These are phyloP conservation scores for Physcomitrellopsis africana DNA, from an alignment of 225 moss, liverwort and hornwort species.

Conservation along the genomic window DNA sequence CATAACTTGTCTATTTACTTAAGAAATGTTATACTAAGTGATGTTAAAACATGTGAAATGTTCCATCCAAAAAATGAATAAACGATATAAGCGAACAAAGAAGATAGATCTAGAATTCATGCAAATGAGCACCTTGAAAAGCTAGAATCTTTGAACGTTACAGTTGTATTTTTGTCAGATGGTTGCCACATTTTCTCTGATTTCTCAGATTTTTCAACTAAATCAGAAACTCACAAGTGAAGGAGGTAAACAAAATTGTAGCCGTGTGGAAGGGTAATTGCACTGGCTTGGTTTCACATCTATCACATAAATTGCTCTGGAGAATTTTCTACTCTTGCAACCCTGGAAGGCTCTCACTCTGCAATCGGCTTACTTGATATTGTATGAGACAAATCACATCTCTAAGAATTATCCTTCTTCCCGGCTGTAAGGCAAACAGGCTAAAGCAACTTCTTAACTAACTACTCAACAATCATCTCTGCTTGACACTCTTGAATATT, in stretches of 20 bases:
- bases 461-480: slow-evolving; percentile 48
- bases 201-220: slow-evolving; percentile 18
- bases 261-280: slow-evolving; percentile 16
- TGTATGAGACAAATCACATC: slow-evolving; percentile 26
- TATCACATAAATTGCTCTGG: slow-evolving; percentile 22
- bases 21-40: no score
- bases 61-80: no score
- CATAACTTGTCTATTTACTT: no score
- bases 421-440: slow-evolving; percentile 26
- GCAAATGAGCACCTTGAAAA: slow-evolving; percentile 4
- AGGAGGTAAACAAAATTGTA: slow-evolving; percentile 28
- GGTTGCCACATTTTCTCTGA: slow-evolving; percentile 4
- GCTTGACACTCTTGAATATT: slow-evolving; percentile 30
- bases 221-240: slow-evolving; percentile 24
- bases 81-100: no score
- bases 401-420: slow-evolving; percentile 6
- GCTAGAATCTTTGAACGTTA: slow-evolving; percentile 11
- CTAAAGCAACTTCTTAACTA: slow-evolving; percentile 31
- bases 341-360: slow-evolving; percentile 9
- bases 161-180: slow-evolving; percentile 12
- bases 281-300: neutral
- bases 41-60: no score
- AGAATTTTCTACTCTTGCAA: slow-evolving; percentile 27
- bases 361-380: slow-evolving; percentile 19
- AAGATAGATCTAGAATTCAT: no score